A percentile compares a stretch with the other conserved stretches of the same genome.
Evolutionary conservation across 2,329 filamentous ascomycete genomes (phyloP).

Genomic region (Thielaviopsis euricoi): DNA sequence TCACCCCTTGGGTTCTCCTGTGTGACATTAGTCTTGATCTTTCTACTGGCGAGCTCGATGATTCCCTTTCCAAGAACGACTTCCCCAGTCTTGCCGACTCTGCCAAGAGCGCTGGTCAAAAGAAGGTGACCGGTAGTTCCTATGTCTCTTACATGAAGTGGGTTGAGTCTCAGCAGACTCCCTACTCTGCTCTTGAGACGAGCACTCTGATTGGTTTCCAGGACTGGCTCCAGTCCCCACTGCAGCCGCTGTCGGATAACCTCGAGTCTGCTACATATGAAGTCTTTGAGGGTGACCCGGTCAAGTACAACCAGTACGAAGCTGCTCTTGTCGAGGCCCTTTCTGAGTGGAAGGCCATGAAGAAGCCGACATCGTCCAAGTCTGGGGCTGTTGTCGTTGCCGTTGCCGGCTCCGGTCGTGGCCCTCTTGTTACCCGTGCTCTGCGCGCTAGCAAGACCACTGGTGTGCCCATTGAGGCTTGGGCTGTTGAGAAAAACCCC

Average conservation of each 20-base stretch:
- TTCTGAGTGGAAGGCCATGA: conserved; percentile 56
- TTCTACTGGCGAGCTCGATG: conserved; percentile 12
- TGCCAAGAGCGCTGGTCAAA: conserved; percentile 20
- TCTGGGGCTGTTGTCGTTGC: conserved; percentile 65
- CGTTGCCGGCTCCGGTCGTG: conserved; percentile 83
- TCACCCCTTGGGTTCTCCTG: conserved; percentile 46
- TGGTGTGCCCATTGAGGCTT: conserved; percentile 65
- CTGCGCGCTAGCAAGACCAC: conserved; percentile 63
- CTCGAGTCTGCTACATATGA: conserved; percentile 95
- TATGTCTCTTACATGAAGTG: conserved; percentile 70
- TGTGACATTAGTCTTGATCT: conserved; percentile 39
- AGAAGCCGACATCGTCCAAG: conserved; percentile 57
- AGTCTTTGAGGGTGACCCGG: conserved; percentile 93
- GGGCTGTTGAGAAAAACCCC: conserved; percentile 94
- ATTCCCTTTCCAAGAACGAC: conserved; percentile 27
- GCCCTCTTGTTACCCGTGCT: conserved; percentile 77
- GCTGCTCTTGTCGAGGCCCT: conserved; percentile 66
- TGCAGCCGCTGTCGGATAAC: conserved; percentile 91
- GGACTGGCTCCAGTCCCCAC: conserved; percentile 86
- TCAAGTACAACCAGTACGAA: conserved; percentile 97
- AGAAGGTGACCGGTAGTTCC: conserved; percentile 18
- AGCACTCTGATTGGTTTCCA: conserved; percentile 47
- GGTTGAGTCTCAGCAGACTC: conserved; percentile 66
- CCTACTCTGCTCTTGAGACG: conserved; percentile 34
- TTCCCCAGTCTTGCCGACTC: conserved; percentile 61